Base-by-base conservation (phyloP, 805 yeast genomes). In the Kazachstania taianensis region DNA sequence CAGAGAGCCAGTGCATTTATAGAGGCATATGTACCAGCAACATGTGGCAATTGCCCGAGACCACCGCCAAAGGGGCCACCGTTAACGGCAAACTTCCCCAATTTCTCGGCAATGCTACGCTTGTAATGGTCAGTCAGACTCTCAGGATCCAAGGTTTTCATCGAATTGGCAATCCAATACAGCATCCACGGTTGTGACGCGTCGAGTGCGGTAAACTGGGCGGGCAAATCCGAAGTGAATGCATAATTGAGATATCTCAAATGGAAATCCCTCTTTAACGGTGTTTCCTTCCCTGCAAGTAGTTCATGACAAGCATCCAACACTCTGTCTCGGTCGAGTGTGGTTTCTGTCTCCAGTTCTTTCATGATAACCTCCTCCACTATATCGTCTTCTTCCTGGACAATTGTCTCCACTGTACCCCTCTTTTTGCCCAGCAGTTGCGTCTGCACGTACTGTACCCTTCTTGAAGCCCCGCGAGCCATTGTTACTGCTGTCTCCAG, bases 111-210 rank as follows among this genome's bases (percentile, higher is more conserved):
- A 1, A 64, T 62, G 38, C 42, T 52, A 20, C 39, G 37, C 33
- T 57, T 59, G n/a, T 49, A 43, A 2, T 49, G 54, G 15, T 41
- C 46, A 2, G 43, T 38, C 1, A 63, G 35, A 35, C 43, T 39
- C 2, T 41, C 45, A 7, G 33, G 57, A 1, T 68, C 68, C 20
- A 79, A 42, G 1, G 75, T 37, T 3, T 53, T 45, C 30, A 67
- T 46, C 0, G 78, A 66, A 52, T 84, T 85, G 30, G 72, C 52
- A 5, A 79, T 59, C 98, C 98, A 92, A 53, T 81, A 89, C 1
- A 82, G 40, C 50, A 89, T 61, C 97, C 97, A 92, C 0, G 94
- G 77, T 41, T 80, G 86, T n/a, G 92, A 81, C 0, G 96, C 92
- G 57, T 89, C 96, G 32, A 84, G 63, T 0, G 69, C 69, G 3